Base-by-base conservation (phyloP, 208 protist genomes). In the Acanthamoeba divionensis region DNA sequence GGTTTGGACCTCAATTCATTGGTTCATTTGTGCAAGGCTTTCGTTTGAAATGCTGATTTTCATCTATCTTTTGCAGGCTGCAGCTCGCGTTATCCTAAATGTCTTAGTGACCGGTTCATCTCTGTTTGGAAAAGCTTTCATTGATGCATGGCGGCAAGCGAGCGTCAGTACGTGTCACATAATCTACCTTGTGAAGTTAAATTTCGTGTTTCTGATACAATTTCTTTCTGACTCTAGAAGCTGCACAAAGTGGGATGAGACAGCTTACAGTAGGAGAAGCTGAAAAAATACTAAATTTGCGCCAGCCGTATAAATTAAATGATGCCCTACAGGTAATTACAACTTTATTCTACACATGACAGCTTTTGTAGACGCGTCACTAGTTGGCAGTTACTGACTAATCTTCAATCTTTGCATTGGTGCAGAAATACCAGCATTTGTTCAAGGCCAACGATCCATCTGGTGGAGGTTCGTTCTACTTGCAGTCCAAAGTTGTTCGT, bases 401-500 rank as follows among this genome's bases (percentile, higher is more conserved):
- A 5, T 41, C 36, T 41, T 41, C 36, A 41, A 41, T 41, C 36
- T 5, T 41, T 41, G 36, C 36, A 41, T 33, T 24, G 8, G 15
- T 33, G 1, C 55, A 90, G 83, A 71, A 77, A 57, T 90, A 63
- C n/a, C 63, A 90, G 50, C 80, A 48, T 18, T n/a, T 90, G 63
- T 90, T 90, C 44, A 71, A 90, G 65, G 83, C 65, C 24, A 90
- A 90, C 83, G 83, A 90, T 47, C 83, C 83, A 2, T 41, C 41
- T 2, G 62, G 47, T 18, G 83, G 83, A 10, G 83, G 83, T 12
- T 90, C 83, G 1, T 90, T 90, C 48, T 90, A 90, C 65, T n/a
- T 90, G 44, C 83, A 90, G 31, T 90, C 83, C 45, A 90, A 90
- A 54, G 63, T 90, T 45, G 83, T 90, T 48, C 83, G 83, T 3